These are phyloP conservation scores for Solanum bulbocastanum DNA, from an alignment of 257 asterid genomes.

Conservation along the genomic window DNA sequence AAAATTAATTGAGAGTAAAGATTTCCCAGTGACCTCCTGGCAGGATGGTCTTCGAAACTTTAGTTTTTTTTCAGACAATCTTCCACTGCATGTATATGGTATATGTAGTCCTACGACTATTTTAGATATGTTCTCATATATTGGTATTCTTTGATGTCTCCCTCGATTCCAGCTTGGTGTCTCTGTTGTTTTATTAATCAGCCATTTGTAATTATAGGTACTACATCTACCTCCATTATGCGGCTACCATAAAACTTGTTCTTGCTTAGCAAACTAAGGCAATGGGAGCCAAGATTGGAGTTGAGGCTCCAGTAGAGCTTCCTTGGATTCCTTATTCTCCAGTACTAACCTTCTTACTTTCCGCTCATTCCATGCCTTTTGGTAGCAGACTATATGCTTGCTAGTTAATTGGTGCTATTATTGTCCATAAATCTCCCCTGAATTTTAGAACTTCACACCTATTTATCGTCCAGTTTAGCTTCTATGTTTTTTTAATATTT, in stretches of 20 bases:
- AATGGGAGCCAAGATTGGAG: background rate
- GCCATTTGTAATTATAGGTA: background rate
- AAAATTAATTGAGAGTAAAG: background rate
- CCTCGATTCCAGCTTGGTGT: background rate
- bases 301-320: background rate
- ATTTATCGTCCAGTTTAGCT: background rate
- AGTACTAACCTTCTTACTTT: background rate
- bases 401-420: background rate
- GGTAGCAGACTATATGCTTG: background rate
- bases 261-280: background rate
- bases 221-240: background rate
- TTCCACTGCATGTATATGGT: background rate
- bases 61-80: background rate
- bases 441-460: background rate
- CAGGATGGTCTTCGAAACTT: background rate
- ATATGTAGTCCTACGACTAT: background rate
- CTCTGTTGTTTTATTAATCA: background rate
- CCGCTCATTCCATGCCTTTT: background rate
- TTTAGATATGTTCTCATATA: background rate
- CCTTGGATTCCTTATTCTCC: background rate
- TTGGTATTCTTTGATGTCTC: background rate
- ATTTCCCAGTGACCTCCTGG: background rate
- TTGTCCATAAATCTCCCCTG: background rate
- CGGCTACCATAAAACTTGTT: background rate
- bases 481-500: background rate